A percentile compares a stretch with the other conserved stretches of the same genome.
These are phyloP conservation scores for Hypholoma fasciculare DNA, from an alignment of 768 basidiomycete genomes.

Conservation along the genomic window DNA sequence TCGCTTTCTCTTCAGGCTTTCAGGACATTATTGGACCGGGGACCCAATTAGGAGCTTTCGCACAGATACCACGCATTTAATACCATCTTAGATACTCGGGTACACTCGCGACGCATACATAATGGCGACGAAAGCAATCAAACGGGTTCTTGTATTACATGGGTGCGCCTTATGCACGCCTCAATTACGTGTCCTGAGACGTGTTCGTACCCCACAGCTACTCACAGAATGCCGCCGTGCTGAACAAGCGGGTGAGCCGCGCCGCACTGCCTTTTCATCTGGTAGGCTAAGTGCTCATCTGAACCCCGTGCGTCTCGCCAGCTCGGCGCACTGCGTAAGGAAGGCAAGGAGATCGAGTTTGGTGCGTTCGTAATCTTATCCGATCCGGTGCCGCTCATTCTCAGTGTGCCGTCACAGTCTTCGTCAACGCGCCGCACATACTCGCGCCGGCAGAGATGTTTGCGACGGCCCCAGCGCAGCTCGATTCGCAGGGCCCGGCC, in stretches of 20 bases:
- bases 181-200: neutral
- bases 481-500: conserved; percentile 19
- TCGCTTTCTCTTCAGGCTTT: no score
- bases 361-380: conserved; percentile 35
- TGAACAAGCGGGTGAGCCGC: conserved; percentile 65
- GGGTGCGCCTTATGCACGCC: conserved; percentile 30
- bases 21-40: no score
- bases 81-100: no score
- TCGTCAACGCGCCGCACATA: conserved; percentile 70
- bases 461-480: conserved; percentile 21
- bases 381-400: neutral
- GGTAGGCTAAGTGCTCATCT: neutral
- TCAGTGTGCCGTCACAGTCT: conserved; percentile 51
- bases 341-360: conserved; percentile 66
- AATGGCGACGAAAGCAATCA: conserved; percentile 11
- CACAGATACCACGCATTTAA: no score
- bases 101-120: no score
- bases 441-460: conserved; percentile 64
- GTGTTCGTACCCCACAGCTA: conserved; percentile 40
- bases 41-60: no score
- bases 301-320: conserved; percentile 22
- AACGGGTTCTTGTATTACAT: conserved; percentile 40
- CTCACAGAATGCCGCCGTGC: conserved; percentile 68
- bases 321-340: conserved; percentile 74
- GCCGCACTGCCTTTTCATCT: neutral